Evolutionary conservation across 805 yeast species (phyloP).

Genomic region (Saccharomyces jurei): DNA sequence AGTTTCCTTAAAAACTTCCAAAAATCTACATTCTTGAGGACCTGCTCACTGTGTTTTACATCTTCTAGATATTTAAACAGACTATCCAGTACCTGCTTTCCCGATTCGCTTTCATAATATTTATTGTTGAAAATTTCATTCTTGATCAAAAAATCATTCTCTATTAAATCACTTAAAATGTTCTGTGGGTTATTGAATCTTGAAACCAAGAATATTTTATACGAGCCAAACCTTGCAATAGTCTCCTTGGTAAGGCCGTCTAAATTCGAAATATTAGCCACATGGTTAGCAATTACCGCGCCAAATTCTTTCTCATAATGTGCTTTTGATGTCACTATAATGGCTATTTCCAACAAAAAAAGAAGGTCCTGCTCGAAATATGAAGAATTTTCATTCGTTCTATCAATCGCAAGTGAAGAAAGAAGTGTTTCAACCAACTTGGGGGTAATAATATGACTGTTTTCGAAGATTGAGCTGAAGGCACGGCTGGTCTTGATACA

Average conservation of each 20-base stretch:
- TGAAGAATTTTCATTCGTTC: constrained; percentile 25
- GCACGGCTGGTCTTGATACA: constrained; percentile 68
- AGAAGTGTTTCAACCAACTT: constrained; percentile 29
- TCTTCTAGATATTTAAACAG: constrained; percentile 26
- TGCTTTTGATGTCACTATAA: constrained; percentile 21
- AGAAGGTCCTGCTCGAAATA: constrained; percentile 38
- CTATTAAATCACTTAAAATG: constrained; percentile 10
- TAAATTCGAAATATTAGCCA: constrained; percentile 6
- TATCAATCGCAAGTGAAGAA: constrained; percentile 30
- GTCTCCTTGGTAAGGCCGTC: constrained; percentile 11
- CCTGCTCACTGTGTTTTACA: constrained; percentile 17
- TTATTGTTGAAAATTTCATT: constrained; percentile 25
- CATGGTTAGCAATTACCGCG: constrained; percentile 12
- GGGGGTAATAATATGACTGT: constrained; percentile 29
- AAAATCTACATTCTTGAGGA: constrained; percentile 42
- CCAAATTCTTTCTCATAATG: constrained; percentile 26
- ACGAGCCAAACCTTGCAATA: constrained; percentile 24
- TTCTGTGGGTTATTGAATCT: constrained; percentile 12
- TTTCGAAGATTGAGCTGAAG: constrained; percentile 42
- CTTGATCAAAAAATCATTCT: constrained; percentile 17
- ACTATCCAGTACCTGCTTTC: constrained; percentile 38
- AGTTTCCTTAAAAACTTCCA: constrained; percentile 46
- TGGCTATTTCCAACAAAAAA: constrained; percentile 38
- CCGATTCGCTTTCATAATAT: constrained; percentile 34
- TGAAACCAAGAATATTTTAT: constrained; percentile 29